Percentiles rank a stretch among this genome's conserved stretches.
Conservation (phyloP, 2,329 filamentous ascomycete species). For the Pseudogymnoascus sp. region DNA sequence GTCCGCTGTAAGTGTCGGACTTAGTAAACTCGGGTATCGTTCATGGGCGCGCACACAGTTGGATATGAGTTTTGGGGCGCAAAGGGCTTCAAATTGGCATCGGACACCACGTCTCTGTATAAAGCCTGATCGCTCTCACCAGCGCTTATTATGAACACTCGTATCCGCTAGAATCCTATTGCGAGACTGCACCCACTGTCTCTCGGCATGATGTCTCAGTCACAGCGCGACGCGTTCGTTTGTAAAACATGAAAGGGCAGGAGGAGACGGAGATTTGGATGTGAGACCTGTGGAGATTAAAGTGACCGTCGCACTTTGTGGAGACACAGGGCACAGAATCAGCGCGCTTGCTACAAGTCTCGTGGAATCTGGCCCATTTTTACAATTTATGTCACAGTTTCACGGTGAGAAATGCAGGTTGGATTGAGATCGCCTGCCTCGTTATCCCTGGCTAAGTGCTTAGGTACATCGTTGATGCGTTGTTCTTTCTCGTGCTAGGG, state of each 20-base stretch:
- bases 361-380: not conserved
- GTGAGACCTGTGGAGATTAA: constrained; percentile 9
- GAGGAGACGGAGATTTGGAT: constrained; percentile 2
- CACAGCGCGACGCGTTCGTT: constrained; percentile 6
- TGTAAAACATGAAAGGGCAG: constrained; percentile 1
- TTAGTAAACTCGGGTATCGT: constrained; percentile 1
- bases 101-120: not conserved
- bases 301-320: not conserved
- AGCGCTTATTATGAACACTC: not conserved
- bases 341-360: not conserved
- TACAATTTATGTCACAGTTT: constrained; percentile 7
- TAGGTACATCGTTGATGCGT: constrained; percentile 7
- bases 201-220: constrained; percentile 3
- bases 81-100: not conserved
- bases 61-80: not conserved
- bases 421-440: constrained; percentile 1
- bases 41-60: not conserved
- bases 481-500: constrained; percentile 5
- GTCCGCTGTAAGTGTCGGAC: not conserved
- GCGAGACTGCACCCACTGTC: not conserved
- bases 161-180: not conserved
- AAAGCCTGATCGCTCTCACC: not conserved
- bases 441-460: not conserved
- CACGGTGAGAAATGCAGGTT: constrained; percentile 7
- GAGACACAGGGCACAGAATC: not conserved